Evolutionary conservation across 257 asterid genomes (phyloP).

Genomic region (Paulownia fortunei): DNA sequence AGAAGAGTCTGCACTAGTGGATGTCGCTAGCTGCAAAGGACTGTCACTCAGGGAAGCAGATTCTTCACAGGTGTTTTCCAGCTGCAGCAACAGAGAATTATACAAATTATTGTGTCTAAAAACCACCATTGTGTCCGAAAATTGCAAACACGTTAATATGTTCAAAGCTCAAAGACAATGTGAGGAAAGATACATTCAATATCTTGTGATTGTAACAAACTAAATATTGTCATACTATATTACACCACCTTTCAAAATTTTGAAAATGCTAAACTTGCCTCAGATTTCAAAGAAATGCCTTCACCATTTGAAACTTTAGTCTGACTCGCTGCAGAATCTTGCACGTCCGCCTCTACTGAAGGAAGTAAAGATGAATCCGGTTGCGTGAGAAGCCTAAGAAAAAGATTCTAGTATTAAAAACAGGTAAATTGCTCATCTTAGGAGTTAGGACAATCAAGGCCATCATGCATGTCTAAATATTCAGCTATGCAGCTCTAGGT

Average conservation of each 20-base stretch:
- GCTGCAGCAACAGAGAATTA: slow-evolving; percentile 48
- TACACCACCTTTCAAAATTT: neutral
- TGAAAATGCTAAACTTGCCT: slow-evolving; percentile 43
- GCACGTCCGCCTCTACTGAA: slow-evolving; percentile 35
- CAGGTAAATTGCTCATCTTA: neutral
- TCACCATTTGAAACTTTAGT: slow-evolving; percentile 23
- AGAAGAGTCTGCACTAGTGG: slow-evolving; percentile 35
- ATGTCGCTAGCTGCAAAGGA: slow-evolving; percentile 26
- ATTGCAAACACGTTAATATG: neutral
- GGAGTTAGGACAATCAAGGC: neutral
- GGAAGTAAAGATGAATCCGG: slow-evolving; percentile 51
- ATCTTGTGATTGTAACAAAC: slow-evolving; percentile 10
- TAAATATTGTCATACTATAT: neutral
- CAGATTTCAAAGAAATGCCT: slow-evolving; percentile 31
- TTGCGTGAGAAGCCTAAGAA: slow-evolving; percentile 65
- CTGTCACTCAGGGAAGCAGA: slow-evolving; percentile 31
- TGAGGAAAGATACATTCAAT: neutral
- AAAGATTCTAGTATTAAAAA: neutral
- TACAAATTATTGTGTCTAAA: neutral
- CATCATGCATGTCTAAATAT: neutral
- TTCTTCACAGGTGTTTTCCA: slow-evolving; percentile 36
- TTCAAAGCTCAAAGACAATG: neutral
- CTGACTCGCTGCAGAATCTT: slow-evolving; percentile 26
- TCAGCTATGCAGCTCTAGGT: neutral
- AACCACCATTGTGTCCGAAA: neutral